Evolutionary conservation across 768 basidiomycete species (phyloP).

Genomic region (Galerina sulciceps): DNA sequence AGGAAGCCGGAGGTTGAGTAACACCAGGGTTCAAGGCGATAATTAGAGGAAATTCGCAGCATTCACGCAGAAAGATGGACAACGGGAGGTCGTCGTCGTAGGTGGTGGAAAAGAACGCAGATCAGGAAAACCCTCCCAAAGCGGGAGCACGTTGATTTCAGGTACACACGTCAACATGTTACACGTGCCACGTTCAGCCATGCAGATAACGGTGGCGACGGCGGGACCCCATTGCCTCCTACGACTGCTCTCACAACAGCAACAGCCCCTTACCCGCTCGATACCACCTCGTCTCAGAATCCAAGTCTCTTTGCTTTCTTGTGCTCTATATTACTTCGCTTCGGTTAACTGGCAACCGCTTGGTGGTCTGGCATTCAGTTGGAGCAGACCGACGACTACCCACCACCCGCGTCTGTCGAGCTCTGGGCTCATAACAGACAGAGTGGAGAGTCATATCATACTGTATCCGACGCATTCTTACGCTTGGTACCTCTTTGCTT

Average conservation of each 20-base stretch:
- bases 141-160: not conserved
- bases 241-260: constrained; percentile 15
- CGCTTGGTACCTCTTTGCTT: not conserved
- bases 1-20: too few relatives aligned
- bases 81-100: too few relatives aligned
- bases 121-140: too few relatives aligned
- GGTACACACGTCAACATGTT: not conserved
- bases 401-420: not conserved
- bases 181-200: constrained; percentile 5
- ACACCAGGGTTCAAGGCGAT: too few relatives aligned
- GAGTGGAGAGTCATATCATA: not conserved
- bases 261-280: constrained; percentile 1
- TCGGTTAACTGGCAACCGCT: not conserved
- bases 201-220: constrained; percentile 11
- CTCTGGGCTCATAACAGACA: constrained; percentile 4
- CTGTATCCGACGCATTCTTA: not conserved
- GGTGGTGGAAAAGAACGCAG: too few relatives aligned
- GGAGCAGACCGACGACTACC: constrained; percentile 2
- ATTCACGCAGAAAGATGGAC: too few relatives aligned
- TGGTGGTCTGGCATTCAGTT: constrained; percentile 25
- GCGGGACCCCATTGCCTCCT: constrained; percentile 5
- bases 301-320: not conserved
- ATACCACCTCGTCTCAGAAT: not conserved
- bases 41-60: too few relatives aligned
- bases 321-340: not conserved